A percentile compares a stretch with the other conserved stretches of the same genome.
Conservation (phyloP, 768 basidiomycete species). For the Mycena amicta region DNA sequence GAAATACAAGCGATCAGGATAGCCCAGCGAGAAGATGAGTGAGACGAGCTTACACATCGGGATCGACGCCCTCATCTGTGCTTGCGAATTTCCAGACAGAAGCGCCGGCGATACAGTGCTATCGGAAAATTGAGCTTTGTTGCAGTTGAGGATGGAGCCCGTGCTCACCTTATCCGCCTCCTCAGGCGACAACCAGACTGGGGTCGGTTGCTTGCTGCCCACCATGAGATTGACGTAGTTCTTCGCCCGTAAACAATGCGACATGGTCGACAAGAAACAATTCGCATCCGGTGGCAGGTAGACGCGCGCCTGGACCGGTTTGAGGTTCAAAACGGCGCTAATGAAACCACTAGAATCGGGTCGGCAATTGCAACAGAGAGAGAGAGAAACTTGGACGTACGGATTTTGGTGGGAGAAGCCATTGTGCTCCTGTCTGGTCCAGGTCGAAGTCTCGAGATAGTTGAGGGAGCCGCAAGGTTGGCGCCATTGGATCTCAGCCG, state of each 20-base stretch:
- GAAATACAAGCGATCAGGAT: slow-evolving; percentile 31
- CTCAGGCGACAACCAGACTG: slow-evolving; percentile 76
- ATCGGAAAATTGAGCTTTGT: background rate
- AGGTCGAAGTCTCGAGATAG: slow-evolving; percentile 88
- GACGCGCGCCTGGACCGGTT: slow-evolving; percentile 69
- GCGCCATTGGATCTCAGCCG: slow-evolving; percentile 71
- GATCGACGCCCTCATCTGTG: slow-evolving; percentile 67
- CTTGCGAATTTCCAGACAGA: slow-evolving; percentile 87
- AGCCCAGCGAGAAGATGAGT: background rate
- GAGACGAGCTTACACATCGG: slow-evolving; percentile 59
- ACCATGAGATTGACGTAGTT: slow-evolving; percentile 90
- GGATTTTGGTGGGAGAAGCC: slow-evolving; percentile 91
- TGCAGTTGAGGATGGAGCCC: too few species aligned
- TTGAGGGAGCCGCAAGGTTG: slow-evolving; percentile 71
- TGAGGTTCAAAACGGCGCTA: slow-evolving; percentile 80
- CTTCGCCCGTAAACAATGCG: slow-evolving; percentile 82
- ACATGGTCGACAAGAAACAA: slow-evolving; percentile 79
- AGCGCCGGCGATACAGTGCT: slow-evolving; percentile 87
- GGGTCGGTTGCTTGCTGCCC: slow-evolving; percentile 82
- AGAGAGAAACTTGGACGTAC: slow-evolving; percentile 7
- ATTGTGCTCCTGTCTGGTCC: slow-evolving; percentile 85
- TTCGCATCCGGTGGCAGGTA: slow-evolving; percentile 93
- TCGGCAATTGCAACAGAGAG: background rate
- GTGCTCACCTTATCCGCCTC: slow-evolving; percentile 64
- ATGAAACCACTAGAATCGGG: slow-evolving; percentile 57